These are phyloP conservation scores for Crucibulum laeve DNA, from an alignment of 768 basidiomycete species.

Conservation along the genomic window DNA sequence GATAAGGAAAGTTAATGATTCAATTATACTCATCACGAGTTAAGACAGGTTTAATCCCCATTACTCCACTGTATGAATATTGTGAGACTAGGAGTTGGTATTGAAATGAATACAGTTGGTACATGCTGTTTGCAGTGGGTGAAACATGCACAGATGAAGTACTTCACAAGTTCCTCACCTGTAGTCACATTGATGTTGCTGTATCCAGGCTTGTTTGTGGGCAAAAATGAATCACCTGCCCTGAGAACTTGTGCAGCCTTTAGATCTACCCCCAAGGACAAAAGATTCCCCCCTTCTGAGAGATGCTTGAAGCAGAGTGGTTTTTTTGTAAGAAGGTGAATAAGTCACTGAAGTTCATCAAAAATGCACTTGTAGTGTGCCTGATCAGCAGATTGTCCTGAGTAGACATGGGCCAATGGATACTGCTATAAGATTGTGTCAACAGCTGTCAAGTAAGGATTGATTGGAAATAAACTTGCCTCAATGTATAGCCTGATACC, in stretches of 20 bases:
- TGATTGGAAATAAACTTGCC: conserved; percentile 4
- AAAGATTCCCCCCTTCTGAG: conserved; percentile 7
- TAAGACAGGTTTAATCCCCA: conserved; percentile 6
- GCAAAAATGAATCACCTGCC: conserved; percentile 10
- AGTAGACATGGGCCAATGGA: conserved; percentile 12
- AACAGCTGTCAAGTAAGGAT: not conserved
- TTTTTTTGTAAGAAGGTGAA: conserved; percentile 7
- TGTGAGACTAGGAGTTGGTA: not conserved
- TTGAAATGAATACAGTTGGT: not conserved
- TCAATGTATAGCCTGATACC: conserved; percentile 8
- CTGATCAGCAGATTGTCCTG: conserved; percentile 9
- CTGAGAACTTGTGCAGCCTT: conserved; percentile 14
- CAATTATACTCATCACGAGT: conserved; percentile 6
- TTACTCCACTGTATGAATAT: conserved; percentile 7
- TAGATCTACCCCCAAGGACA: conserved; percentile 12
- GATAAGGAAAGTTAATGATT: conserved; percentile 11
- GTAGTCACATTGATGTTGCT: conserved; percentile 10
- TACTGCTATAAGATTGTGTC: conserved; percentile 9
- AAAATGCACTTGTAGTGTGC: conserved; percentile 12
- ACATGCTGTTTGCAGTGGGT: conserved; percentile 9
- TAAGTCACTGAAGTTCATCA: conserved; percentile 12
- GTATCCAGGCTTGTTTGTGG: conserved; percentile 12
- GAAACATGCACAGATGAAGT: conserved; percentile 9
- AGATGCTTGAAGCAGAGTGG: conserved; percentile 12
- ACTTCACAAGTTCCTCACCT: conserved; percentile 8